A percentile compares a stretch with the other conserved stretches of the same genome.
Conservation (phyloP, 805 yeast species). For the Pichia insulana region DNA sequence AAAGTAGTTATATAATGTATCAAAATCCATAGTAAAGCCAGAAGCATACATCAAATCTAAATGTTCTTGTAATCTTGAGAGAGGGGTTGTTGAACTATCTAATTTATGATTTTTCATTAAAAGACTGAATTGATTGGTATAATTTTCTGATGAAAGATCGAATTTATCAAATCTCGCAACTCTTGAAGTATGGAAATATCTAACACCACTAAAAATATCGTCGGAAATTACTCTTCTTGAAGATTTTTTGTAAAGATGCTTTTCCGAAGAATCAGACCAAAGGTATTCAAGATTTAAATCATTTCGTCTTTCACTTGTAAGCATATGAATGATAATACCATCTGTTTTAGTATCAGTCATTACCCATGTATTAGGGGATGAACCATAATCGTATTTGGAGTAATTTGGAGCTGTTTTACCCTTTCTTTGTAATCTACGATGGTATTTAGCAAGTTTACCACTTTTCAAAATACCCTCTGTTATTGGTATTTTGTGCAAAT, state of each 20-base stretch:
- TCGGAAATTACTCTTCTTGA: constrained; percentile 26
- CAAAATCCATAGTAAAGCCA: constrained; percentile 19
- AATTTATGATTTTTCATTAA: constrained; percentile 16
- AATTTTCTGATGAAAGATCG: constrained; percentile 12
- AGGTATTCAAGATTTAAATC: constrained; percentile 64
- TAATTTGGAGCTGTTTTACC: constrained; percentile 46
- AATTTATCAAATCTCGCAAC: constrained; percentile 10
- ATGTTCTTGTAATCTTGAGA: constrained; percentile 16
- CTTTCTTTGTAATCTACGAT: constrained; percentile 43
- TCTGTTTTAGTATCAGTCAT: constrained; percentile 62
- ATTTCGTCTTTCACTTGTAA: constrained; percentile 61
- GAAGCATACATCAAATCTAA: constrained; percentile 23
- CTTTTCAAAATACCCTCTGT: constrained; percentile 68
- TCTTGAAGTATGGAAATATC: constrained; percentile 34
- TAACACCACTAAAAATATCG: constrained; percentile 38
- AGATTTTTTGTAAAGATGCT: constrained; percentile 11
- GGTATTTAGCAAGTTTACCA: constrained; percentile 42
- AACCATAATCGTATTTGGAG: constrained; percentile 50
- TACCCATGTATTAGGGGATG: constrained; percentile 68
- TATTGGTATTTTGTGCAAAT: constrained; percentile 35
- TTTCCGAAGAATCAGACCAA: constrained; percentile 32
- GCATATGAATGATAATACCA: constrained; percentile 59
- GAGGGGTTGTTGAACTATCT: constrained; percentile 15
- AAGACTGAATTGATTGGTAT: constrained; percentile 13
- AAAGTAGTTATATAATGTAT: constrained; percentile 16